Evolutionary conservation across 495 filamentous ascomycete genomes (phyloP).

Genomic region (Tuber borchii): DNA sequence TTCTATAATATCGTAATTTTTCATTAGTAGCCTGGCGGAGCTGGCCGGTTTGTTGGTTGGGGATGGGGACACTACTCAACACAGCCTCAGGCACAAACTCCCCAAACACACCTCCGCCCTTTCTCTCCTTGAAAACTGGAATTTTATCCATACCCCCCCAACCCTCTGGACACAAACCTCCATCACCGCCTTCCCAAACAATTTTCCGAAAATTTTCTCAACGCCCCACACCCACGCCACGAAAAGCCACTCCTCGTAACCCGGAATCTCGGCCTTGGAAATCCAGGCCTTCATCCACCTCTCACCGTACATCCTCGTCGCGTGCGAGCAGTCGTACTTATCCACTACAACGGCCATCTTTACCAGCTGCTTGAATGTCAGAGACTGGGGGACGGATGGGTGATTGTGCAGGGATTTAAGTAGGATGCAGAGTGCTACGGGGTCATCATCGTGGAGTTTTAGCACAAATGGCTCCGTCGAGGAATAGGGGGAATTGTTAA

Average conservation of each 20-base stretch:
- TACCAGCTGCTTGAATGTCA: constrained; percentile 18
- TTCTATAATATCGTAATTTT: not conserved
- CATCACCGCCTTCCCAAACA: constrained; percentile 8
- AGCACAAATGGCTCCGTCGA: constrained; percentile 9
- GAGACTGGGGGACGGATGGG: constrained; percentile 5
- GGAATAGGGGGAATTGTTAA: not conserved
- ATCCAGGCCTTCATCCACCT: constrained; percentile 21
- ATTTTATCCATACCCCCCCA: not conserved
- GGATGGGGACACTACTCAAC: not conserved
- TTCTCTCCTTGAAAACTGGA: not conserved
- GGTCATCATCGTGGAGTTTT: constrained; percentile 24
- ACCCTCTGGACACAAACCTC: not conserved
- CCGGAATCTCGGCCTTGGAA: not conserved
- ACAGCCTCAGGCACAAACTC: not conserved
- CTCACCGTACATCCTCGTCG: constrained; percentile 20
- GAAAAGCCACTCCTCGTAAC: constrained; percentile 25
- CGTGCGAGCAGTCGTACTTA: constrained; percentile 25
- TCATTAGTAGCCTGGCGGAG: not conserved
- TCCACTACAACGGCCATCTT: constrained; percentile 25
- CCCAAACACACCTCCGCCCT: not conserved
- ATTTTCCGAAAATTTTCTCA: constrained; percentile 8
- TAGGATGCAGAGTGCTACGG: constrained; percentile 15
- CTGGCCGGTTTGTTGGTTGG: not conserved
- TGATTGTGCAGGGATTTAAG: constrained; percentile 22
- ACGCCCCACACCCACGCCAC: constrained; percentile 27